Base-by-base conservation (phyloP, 305 asterid species). In the Fraxinus platypoda region DNA sequence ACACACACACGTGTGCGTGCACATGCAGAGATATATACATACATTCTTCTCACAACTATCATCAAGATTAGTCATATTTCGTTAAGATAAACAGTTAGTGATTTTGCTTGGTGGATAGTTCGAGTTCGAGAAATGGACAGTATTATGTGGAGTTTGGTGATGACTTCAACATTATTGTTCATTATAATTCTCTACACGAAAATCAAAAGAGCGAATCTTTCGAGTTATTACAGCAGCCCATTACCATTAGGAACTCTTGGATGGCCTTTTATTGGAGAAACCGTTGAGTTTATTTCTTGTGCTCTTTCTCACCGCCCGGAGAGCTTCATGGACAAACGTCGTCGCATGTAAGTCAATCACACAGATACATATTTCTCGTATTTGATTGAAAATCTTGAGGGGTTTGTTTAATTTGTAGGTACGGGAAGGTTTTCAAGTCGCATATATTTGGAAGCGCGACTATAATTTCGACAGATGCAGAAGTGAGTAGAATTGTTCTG, bases 391-490 rank as follows among this genome's bases (percentile, higher is more conserved):
- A 49, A 4, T 15, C 2, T 49, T 3, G 21, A 49, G 7, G n/a
- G 19, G 0, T 59, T 59, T 7, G 0, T 41, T 30, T 11, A 8
- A 13, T 46, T 1, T 73, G 43, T 35, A 95, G 98, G 94, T 92
- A 94, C 75, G 98, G 98, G 83, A 91, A 91, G 77, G 97, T 95
- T 79, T 95, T 95, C 78, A 95, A 91, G 85, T 92, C 98, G 4
- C 98, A 95, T 80, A 87, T 95, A 84, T 94, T 95, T 84, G 98
- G 98, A 68, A 92, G 89, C 62, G 92, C 92, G 4, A 93, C 97
- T 0, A 94, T 95, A 82, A 90, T 95, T 15, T 95, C 98, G 3
- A 94, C 92, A 11, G 98, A 95, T 88, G 95, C 95, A 35, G 97
- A 95, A 87, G 97, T 95, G 78, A 95, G 90, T 21, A 87, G 89